phyloP scores from a whole-genome alignment of 1,139 yeast genomes.

The Geotrichum macrosporum region DNA sequence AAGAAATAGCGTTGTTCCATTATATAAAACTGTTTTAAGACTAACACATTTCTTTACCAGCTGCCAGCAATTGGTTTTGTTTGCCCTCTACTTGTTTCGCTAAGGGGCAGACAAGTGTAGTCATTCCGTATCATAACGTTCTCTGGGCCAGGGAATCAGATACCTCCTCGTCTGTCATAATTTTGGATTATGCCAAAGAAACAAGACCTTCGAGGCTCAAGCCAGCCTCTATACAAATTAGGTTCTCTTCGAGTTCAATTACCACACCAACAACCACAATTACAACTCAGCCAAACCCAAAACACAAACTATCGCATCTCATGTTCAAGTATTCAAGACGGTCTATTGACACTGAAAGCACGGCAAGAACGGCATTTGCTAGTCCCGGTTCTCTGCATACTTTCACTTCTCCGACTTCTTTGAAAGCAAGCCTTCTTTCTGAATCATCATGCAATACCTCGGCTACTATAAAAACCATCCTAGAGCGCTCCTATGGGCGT shows the following conservation, averaged over 20 bases:
- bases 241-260: neutral
- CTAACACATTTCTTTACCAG: too few species aligned
- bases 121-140: slow-evolving; percentile 24
- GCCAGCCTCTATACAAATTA: neutral
- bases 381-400: too few species aligned
- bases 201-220: neutral
- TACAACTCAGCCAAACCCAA: neutral
- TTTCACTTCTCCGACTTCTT: too few species aligned
- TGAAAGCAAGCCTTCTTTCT: too few species aligned
- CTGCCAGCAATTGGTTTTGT: neutral
- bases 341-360: neutral
- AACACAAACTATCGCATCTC: neutral
- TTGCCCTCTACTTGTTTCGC: neutral
- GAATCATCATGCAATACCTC: neutral
- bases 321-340: neutral
- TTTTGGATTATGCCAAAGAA: slow-evolving; percentile 10
- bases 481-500: slow-evolving; percentile 6
- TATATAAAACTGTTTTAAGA: too few species aligned
- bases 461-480: neutral
- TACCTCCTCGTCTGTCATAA: neutral
- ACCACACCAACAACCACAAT: neutral
- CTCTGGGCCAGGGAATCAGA: slow-evolving; percentile 15
- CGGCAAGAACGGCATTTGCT: neutral
- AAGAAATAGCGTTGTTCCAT: too few species aligned
- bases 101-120: neutral